Evolutionary conservation across 2,329 filamentous ascomycete genomes (phyloP).

Genomic region (Hypomyces perniciosus): DNA sequence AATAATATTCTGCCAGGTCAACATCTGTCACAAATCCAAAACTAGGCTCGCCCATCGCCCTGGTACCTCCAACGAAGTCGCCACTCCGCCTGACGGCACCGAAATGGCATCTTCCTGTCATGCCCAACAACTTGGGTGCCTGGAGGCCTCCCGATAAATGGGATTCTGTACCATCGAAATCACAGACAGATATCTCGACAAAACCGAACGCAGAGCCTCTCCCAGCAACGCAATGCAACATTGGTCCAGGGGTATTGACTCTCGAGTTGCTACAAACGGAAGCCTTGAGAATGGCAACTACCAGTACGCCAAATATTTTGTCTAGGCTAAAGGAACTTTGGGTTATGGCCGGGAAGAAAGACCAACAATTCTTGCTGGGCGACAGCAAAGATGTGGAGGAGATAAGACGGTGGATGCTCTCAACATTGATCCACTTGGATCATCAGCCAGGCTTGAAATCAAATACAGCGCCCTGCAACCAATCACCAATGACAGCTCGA

Average conservation of each 20-base stretch:
- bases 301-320: constrained; percentile 8
- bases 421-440: constrained; percentile 44
- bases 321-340: constrained; percentile 14
- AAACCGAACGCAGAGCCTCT: background rate
- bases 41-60: background rate
- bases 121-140: constrained; percentile 10
- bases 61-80: constrained; percentile 13
- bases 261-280: constrained; percentile 1
- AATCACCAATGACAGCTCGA: constrained; percentile 1
- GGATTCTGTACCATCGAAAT: constrained; percentile 2
- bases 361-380: background rate
- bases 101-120: background rate
- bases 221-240: background rate
- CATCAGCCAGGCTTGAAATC: constrained; percentile 21
- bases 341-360: background rate
- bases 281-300: constrained; percentile 5
- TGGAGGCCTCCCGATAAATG: constrained; percentile 8
- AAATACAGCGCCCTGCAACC: background rate
- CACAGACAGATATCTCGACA: background rate
- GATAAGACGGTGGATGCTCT: constrained; percentile 49
- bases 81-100: constrained; percentile 3
- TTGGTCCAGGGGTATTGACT: background rate
- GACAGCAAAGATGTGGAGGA: constrained; percentile 3
- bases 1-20: background rate
- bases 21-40: background rate